Evolutionary conservation across 345 rosid species (phyloP), one percentile per base, ranked within the genome.

Genomic region (Xanthoceras sorbifolium): DNA sequence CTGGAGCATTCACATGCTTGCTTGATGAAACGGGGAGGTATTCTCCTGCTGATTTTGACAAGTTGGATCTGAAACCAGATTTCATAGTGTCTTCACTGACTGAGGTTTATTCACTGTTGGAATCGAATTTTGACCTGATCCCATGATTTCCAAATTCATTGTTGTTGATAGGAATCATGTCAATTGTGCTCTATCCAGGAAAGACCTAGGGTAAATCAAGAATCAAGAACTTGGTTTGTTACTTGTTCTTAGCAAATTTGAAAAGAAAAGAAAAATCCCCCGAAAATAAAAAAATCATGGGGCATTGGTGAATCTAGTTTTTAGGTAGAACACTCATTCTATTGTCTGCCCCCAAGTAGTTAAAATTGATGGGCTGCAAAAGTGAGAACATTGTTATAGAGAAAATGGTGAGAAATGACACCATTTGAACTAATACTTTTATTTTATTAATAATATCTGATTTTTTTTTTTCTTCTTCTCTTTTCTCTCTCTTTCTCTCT

Each of bases 1-100:
- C 98, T 4, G 97, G 99, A 79, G 87, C 99, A 23, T 83, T 90
- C 52, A 90, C 99, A 10, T 93, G 98, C 78, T 86, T 95, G 86
- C 98, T 95, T 69, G 98, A 95, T 83, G 94, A 89, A 80, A 85
- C 83, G 3, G 97, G 90, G 77, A 88, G 87, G 76, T 95, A 90
- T 73, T 76, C 80, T 42, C 70, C 87, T 73, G 67, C 85, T 10
- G 93, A 93, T 77, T 90, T 85, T 74, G 77, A 88, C 38, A 76
- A 78, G 25, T 68, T 82, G 28, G 90, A 87, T 55, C 76, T 85
- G 40, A 79, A 84, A 15, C 98, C 99, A 20, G 92, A 95, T 87
- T 93, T 93, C 82, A 88, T 81, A 82, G 98, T 90, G 76, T 86
- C 91, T 57, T 84, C 98, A 74, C 78, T 95, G 38, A 50, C 83